Evolutionary conservation across 2,329 filamentous ascomycete species (phyloP).

Genomic region (Nemania abortiva): DNA sequence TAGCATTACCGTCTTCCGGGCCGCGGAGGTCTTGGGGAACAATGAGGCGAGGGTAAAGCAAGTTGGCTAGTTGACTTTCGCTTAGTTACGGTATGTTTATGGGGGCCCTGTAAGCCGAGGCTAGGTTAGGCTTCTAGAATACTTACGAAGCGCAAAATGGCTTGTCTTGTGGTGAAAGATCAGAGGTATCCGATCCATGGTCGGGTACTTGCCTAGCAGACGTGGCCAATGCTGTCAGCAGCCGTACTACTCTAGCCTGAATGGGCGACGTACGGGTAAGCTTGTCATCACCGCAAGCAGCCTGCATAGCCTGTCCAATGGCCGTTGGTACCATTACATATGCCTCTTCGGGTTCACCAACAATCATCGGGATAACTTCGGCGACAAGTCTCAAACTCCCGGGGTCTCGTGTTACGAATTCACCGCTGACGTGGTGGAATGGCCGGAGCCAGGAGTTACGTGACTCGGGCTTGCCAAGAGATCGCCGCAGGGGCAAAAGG

Average conservation of each 20-base stretch:
- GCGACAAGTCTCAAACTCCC: not conserved
- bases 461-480: not conserved
- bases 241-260: not conserved
- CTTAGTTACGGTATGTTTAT: not conserved
- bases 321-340: not conserved
- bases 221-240: not conserved
- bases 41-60: not conserved
- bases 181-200: not conserved
- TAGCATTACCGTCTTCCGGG: not conserved
- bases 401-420: not conserved
- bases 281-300: not conserved
- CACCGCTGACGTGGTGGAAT: constrained; percentile 1
- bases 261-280: not conserved
- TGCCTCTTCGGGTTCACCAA: not conserved
- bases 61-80: not conserved
- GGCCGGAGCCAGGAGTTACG: not conserved
- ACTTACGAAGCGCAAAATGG: not conserved
- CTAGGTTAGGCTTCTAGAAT: no score
- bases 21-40: constrained; percentile 5
- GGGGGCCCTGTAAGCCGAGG: not conserved
- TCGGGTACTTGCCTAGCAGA: not conserved
- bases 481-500: not conserved
- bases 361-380: not conserved
- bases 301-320: not conserved
- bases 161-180: not conserved